phyloP scores from a whole-genome alignment of 1,284 basidiomycete species.

The Malassezia sp. region DNA sequence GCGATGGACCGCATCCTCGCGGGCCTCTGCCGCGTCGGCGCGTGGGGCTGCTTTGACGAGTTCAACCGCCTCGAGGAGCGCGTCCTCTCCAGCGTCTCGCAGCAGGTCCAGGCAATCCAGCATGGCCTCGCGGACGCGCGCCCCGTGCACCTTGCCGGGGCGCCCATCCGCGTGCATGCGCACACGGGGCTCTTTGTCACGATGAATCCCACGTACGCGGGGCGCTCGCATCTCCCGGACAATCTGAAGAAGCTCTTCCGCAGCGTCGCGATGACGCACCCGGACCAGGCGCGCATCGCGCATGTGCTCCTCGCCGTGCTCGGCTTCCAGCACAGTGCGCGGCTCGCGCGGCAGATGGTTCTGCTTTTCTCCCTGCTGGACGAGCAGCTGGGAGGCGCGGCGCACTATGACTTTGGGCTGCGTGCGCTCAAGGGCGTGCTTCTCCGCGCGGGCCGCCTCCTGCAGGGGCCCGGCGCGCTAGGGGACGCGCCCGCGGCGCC shows the following conservation, averaged over 20 bases:
- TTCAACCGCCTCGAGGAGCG: slow-evolving; percentile 90
- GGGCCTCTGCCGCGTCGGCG: slow-evolving; percentile 94
- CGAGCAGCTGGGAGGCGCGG: slow-evolving; percentile 89
- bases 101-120: slow-evolving; percentile 97
- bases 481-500: slow-evolving; percentile 12
- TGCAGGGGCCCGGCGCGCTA: background rate
- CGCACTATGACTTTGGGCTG: slow-evolving; percentile 98
- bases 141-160: slow-evolving; percentile 71
- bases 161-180: slow-evolving; percentile 79
- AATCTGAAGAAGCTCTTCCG: slow-evolving; percentile 88
- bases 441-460: slow-evolving; percentile 84
- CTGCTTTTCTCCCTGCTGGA: slow-evolving; percentile 98
- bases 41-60: slow-evolving; percentile 55
- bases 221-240: slow-evolving; percentile 88
- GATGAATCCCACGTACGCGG: slow-evolving; percentile 89
- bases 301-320: slow-evolving; percentile 99
- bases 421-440: slow-evolving; percentile 94
- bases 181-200: slow-evolving; percentile 95
- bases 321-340: slow-evolving; percentile 94
- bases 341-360: slow-evolving; percentile 89
- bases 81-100: slow-evolving; percentile 92
- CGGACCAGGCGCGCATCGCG: slow-evolving; percentile 93
- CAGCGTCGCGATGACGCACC: slow-evolving; percentile 97
- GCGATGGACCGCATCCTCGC: slow-evolving; percentile 99
- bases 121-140: slow-evolving; percentile 64